Conservation (phyloP, 2,329 filamentous ascomycete genomes). For the Pseudogymnoascus sp. region DNA sequence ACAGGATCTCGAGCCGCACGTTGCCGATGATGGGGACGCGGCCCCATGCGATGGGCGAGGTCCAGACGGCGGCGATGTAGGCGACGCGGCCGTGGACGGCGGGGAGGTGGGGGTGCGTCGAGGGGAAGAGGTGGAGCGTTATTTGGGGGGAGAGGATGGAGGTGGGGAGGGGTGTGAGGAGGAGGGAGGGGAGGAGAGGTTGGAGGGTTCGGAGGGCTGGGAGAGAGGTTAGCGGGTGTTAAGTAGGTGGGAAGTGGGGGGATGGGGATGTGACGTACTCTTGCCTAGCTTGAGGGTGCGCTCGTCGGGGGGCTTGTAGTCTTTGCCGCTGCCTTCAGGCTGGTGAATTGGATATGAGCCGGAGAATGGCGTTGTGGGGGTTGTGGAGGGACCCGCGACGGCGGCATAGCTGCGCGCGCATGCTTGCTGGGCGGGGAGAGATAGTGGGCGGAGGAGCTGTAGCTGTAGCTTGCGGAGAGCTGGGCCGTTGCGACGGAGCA, state of each 20-base stretch:
- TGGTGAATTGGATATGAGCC: slow-evolving; percentile 25
- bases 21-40: slow-evolving; percentile 84
- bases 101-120: slow-evolving; percentile 79
- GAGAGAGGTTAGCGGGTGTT: slow-evolving; percentile 9
- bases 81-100: slow-evolving; percentile 84
- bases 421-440: not conserved
- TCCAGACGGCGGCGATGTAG: slow-evolving; percentile 92
- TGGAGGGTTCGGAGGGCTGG: slow-evolving; percentile 57
- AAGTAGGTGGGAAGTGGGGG: not conserved
- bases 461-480: not conserved
- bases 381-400: not conserved
- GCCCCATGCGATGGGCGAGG: slow-evolving; percentile 92
- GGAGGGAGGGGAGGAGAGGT: slow-evolving; percentile 56
- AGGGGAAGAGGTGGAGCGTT: slow-evolving; percentile 61
- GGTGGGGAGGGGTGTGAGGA: slow-evolving; percentile 60
- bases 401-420: not conserved
- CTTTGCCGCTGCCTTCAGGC: slow-evolving; percentile 12
- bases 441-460: not conserved
- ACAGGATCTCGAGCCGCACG: slow-evolving; percentile 77
- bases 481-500: slow-evolving; percentile 4
- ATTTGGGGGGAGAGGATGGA: slow-evolving; percentile 70
- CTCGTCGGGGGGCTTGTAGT: slow-evolving; percentile 40
- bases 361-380: slow-evolving; percentile 27
- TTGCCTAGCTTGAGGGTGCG: slow-evolving; percentile 54
- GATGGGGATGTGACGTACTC: slow-evolving; percentile 36